Evolutionary conservation across 768 basidiomycete species (phyloP), one percentile per base, ranked within the genome.

Genomic region (Kwoniella shandongensis): DNA sequence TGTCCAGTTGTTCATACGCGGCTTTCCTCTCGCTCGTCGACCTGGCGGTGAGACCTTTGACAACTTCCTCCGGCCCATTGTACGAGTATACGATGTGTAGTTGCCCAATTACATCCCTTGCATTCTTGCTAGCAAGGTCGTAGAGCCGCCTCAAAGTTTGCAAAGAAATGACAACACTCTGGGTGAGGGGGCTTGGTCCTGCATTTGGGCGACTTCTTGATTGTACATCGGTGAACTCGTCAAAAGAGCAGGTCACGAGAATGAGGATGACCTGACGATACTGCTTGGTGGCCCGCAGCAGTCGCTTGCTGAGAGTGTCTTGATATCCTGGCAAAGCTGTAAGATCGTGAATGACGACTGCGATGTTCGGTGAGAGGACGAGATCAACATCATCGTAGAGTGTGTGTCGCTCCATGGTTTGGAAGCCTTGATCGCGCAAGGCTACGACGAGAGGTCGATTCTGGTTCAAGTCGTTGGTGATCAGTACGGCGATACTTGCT

Each of bases 51-150:
- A 51, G 5, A 2, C 18, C 39, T 40, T n/a, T 56, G 4, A 39
- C 47, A 10, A 58, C 49, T 26, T 58, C 49, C 8, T 15, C 27
- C 11, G 56, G 29, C 22, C 56, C 56, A 26, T 46, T 27, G 41
- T 51, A 46, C 10, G 56, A 39, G 44, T 41, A 58, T 10, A 58
- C 25, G 30, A 51, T 15, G 4, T 58, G 48, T 2, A 55, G 30
- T 7, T 32, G 15, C 23, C 54, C 54, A 6, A 29, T 27, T 10
- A 25, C 7, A n/a, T 23, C 35, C 10, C 17, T 20, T 3, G 22
- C 23, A 27, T 29, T 40, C 1, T 30, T n/a, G 30, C 50, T 44
- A 38, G 41, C 41, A 4, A 23, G 5, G 8, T 29, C 8, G 23
- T 23, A 17, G 5, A 12, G 15, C 15, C 44, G 44, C 22, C 23